Conservation (phyloP, 768 basidiomycete species). For the Mycena haematopus region DNA sequence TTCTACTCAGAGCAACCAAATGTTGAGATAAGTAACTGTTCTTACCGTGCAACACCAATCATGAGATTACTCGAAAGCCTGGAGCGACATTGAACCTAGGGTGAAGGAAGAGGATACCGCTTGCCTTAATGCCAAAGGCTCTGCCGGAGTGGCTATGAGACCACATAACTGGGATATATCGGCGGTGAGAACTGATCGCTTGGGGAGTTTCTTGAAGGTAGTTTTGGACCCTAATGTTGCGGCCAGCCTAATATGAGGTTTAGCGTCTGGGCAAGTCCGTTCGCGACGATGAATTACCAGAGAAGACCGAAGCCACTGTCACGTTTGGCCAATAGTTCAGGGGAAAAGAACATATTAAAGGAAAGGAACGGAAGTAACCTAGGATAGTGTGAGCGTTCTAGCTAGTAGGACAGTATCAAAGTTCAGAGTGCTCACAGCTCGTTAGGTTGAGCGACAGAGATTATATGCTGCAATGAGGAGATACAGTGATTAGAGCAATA, state of each 20-base stretch:
- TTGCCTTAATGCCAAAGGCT: slow-evolving; percentile 81
- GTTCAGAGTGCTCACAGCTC: not conserved
- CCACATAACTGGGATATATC: slow-evolving; percentile 84
- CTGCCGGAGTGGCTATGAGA: slow-evolving; percentile 81
- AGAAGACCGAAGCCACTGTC: slow-evolving; percentile 92
- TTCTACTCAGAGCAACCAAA: not conserved
- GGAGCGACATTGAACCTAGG: not conserved
- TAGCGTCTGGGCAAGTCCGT: not conserved
- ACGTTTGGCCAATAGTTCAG: slow-evolving; percentile 78
- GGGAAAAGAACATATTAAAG: slow-evolving; percentile 82
- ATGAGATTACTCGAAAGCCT: slow-evolving; percentile 83
- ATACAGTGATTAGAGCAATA: slow-evolving; percentile 20
- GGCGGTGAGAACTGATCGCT: slow-evolving; percentile 82
- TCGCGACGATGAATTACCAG: slow-evolving; percentile 54
- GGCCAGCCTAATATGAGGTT: slow-evolving; percentile 67
- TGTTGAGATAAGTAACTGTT: not conserved
- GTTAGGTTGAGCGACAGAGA: not conserved
- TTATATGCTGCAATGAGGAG: not conserved
- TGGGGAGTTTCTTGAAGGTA: slow-evolving; percentile 83
- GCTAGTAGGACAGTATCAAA: not conserved
- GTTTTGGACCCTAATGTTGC: slow-evolving; percentile 90
- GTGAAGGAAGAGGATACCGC: not conserved
- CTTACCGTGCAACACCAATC: slow-evolving; percentile 88
- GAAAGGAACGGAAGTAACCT: not conserved
- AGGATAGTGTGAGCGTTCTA: not conserved